These are phyloP conservation scores for Cystofilobasidium capitatum DNA, from an alignment of 768 basidiomycete species.

Conservation along the genomic window DNA sequence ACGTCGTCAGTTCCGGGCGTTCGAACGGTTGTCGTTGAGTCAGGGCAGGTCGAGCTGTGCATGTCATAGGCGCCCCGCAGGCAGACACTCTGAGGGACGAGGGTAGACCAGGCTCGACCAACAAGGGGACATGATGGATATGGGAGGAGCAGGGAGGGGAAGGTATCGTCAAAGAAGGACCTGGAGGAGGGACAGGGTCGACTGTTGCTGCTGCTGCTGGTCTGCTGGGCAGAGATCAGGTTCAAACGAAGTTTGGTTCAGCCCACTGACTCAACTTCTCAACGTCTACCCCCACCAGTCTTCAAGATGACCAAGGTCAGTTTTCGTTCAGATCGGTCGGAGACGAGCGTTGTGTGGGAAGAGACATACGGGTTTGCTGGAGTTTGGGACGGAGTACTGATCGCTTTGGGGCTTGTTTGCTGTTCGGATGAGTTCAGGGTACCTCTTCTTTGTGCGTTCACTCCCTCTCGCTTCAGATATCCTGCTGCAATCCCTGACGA, in stretches of 20 bases:
- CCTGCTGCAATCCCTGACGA: too few species aligned
- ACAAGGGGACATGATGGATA: background rate
- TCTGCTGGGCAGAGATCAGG: too few species aligned
- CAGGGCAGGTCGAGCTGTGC: too few species aligned
- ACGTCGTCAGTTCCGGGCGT: background rate
- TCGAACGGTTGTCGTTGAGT: too few species aligned
- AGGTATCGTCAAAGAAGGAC: too few species aligned
- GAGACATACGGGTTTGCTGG: background rate
- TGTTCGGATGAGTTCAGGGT: constrained; percentile 14
- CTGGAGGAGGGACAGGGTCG: too few species aligned
- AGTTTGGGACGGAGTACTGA: constrained; percentile 1
- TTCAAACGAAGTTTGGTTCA: background rate
- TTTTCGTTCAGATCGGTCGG: background rate
- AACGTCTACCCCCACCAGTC: background rate
- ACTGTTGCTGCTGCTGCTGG: background rate
- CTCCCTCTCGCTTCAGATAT: background rate
- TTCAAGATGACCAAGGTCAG: constrained; percentile 16
- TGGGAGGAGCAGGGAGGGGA: too few species aligned
- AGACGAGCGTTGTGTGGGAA: background rate
- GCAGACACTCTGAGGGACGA: too few species aligned
- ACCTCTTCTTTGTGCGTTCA: constrained; percentile 28
- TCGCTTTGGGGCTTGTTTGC: background rate
- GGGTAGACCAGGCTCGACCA: background rate
- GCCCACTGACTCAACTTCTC: background rate
- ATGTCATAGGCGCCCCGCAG: too few species aligned